Conservation (phyloP, 2,329 filamentous ascomycete species). For the Aspergillus puulaauensis region DNA sequence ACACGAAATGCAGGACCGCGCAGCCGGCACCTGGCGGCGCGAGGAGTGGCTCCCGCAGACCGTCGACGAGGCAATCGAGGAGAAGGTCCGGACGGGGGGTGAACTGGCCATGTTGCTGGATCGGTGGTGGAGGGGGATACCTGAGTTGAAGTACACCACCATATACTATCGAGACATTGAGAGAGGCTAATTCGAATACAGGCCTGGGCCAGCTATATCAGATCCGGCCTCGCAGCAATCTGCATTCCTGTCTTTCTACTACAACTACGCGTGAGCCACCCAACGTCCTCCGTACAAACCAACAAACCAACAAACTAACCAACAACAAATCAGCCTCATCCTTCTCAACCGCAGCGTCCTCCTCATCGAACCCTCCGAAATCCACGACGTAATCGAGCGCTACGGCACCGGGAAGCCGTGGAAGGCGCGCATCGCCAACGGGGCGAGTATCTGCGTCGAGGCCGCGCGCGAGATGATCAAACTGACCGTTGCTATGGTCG, state of each 20-base stretch:
- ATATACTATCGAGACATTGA: neutral
- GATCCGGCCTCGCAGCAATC: neutral
- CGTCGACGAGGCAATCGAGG: slow-evolving; percentile 4
- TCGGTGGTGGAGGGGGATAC: neutral
- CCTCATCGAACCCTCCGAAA: neutral
- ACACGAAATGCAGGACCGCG: slow-evolving; percentile 1
- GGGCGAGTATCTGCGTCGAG: neutral
- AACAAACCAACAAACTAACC: too few relatives aligned
- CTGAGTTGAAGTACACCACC: neutral
- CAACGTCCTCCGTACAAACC: too few relatives aligned
- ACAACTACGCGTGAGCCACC: neutral
- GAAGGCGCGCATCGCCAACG: neutral
- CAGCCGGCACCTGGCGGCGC: slow-evolving; percentile 1
- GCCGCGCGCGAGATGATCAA: slow-evolving; percentile 2
- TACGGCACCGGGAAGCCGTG: neutral
- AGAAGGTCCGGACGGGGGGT: slow-evolving; percentile 1
- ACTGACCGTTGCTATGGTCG: neutral
- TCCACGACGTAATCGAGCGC: neutral
- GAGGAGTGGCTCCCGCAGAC: slow-evolving; percentile 7
- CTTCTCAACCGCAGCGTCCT: neutral
- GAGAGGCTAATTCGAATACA: too few relatives aligned
- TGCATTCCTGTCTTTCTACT: slow-evolving; percentile 2
- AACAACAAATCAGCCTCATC: neutral
- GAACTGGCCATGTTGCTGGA: neutral
- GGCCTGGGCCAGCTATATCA: too few relatives aligned